These are phyloP conservation scores for Lachnellula subtilissima DNA, from an alignment of 2,329 filamentous ascomycete genomes.

Conservation along the genomic window DNA sequence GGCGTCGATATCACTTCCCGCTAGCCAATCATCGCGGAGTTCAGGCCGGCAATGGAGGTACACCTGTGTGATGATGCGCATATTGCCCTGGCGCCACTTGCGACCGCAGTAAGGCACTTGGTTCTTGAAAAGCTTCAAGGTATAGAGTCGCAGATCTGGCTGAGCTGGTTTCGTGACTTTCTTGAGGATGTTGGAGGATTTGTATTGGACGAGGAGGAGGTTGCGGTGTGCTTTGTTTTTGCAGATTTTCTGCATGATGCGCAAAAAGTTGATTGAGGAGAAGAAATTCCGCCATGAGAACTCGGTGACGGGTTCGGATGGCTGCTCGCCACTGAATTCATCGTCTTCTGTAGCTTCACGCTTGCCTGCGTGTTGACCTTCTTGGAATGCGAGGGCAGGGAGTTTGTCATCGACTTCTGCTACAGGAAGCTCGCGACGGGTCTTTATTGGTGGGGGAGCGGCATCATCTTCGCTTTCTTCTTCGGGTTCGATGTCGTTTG, in stretches of 20 bases:
- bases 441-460: conserved; percentile 75
- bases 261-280: conserved; percentile 88
- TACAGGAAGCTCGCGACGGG: conserved; percentile 41
- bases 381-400: conserved; percentile 29
- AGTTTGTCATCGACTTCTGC: conserved; percentile 40
- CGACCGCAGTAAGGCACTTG: conserved; percentile 97
- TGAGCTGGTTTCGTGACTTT: conserved; percentile 91
- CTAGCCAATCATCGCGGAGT: conserved; percentile 89
- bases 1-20: conserved; percentile 84
- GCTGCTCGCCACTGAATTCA: conserved; percentile 69
- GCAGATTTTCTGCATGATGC: conserved; percentile 96
- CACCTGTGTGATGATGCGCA: conserved; percentile 96
- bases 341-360: conserved; percentile 59
- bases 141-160: conserved; percentile 81
- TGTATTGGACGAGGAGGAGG: conserved; percentile 90
- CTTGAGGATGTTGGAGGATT: conserved; percentile 84
- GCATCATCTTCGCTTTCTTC: conserved; percentile 65
- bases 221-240: conserved; percentile 94
- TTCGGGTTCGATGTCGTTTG: conserved; percentile 28
- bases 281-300: conserved; percentile 96
- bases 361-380: conserved; percentile 24
- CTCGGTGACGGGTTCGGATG: conserved; percentile 73
- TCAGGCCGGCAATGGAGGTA: conserved; percentile 92
- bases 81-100: conserved; percentile 97
- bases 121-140: conserved; percentile 96